Evolutionary conservation across 768 basidiomycete genomes (phyloP), one percentile per base, ranked within the genome.

Genomic region (Pleurotus eryngii): DNA sequence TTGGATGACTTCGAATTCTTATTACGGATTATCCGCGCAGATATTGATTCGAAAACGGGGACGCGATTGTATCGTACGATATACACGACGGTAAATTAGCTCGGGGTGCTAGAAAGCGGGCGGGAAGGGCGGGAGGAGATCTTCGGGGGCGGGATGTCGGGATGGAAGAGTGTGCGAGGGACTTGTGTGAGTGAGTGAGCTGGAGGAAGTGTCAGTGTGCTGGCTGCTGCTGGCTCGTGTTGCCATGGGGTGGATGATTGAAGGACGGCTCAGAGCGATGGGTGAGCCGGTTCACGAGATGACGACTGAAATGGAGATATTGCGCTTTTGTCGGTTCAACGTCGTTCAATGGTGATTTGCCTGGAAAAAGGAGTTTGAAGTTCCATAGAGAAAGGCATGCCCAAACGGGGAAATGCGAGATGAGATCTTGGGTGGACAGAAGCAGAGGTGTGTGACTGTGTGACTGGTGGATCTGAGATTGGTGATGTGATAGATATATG

Each of bases 251-350:
- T n/a, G 49, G 46, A 17, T 14, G 17, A 42, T 42, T 42, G 48
- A 49, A 30, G 20, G 48, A 49, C 30, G 18, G 48, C 46, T 47
- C 46, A 20, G n/a, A 22, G 17, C 9, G 27, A 30, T 50, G 49
- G n/a, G 18, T 53, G 51, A 24, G 12, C 38, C 38, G 51, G 51
- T 26, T 40, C 37, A 20, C 9, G 11, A 8, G 8, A 37, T 35
- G 49, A n/a, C 9, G 12, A 22, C 51, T 40, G 30, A 40, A 46
- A 56, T 45, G 55, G 55, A 56, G 43, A 56, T 56, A 56, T 56
- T 56, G 55, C 55, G 55, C 17, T 56, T 46, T 46, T 40, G 18
- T 38, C 53, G 53, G 53, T 50, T 35, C 30, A 35, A 35, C 30
- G 30, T 35, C 30, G 30, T 35, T 35, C 11, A 35, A 22, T 45